Percentiles rank a stretch among this genome's conserved stretches.
These are phyloP conservation scores for Mediolabrus comicus DNA, from an alignment of 108 stramenopile species.

Conservation along the genomic window DNA sequence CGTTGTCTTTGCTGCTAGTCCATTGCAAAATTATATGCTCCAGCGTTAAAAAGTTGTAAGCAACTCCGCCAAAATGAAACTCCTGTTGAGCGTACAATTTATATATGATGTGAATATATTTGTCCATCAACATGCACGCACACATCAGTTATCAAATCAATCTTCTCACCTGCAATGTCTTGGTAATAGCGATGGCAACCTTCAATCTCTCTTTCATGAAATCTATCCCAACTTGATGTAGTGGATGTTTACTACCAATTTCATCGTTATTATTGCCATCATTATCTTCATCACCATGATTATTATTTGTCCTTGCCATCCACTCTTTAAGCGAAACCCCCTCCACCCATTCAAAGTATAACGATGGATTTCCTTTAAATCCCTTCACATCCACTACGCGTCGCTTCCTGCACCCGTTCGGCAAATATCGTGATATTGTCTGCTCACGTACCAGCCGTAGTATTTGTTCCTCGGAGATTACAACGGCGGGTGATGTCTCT, in stretches of 20 bases:
- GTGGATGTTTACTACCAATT: too few relatives aligned
- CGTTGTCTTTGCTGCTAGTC: too few relatives aligned
- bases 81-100: too few relatives aligned
- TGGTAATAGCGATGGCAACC: constrained; percentile 7
- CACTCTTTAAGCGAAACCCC: not conserved
- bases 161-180: too few relatives aligned
- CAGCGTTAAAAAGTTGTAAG: not conserved
- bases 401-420: not conserved
- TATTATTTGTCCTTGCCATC: too few relatives aligned
- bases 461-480: not conserved
- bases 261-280: too few relatives aligned
- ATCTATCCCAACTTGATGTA: not conserved
- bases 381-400: not conserved
- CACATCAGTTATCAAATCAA: too few relatives aligned
- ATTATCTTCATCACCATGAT: too few relatives aligned
- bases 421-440: not conserved
- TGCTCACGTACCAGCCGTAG: not conserved
- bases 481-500: too few relatives aligned
- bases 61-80: constrained; percentile 10
- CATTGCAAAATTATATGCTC: constrained; percentile 9
- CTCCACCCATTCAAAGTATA: constrained; percentile 11
- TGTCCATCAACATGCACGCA: too few relatives aligned
- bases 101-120: too few relatives aligned
- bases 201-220: not conserved
- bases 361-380: not conserved